phyloP scores from a whole-genome alignment of 2,329 filamentous ascomycete genomes.

The Fusarium nematophilum region DNA sequence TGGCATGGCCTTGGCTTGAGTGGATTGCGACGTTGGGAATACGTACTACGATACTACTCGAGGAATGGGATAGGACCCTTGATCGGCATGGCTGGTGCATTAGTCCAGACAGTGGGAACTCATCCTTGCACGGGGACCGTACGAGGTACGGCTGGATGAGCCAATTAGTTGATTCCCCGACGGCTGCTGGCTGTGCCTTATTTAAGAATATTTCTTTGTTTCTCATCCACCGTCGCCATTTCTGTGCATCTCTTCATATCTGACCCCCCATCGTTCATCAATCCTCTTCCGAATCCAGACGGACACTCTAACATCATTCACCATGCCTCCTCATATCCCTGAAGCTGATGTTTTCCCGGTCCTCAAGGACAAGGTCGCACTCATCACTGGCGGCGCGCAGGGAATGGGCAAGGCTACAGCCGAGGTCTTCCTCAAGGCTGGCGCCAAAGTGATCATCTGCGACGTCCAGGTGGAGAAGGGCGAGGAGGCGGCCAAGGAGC shows the following conservation, averaged over 20 bases:
- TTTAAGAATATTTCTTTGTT: too few relatives aligned
- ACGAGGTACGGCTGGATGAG: too few relatives aligned
- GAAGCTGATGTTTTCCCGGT: slow-evolving; percentile 27
- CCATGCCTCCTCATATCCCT: slow-evolving; percentile 25
- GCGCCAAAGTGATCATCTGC: slow-evolving; percentile 48
- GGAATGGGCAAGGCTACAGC: slow-evolving; percentile 49
- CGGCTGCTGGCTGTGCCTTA: too few relatives aligned
- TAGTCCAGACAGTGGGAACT: too few relatives aligned
- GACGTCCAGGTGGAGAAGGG: slow-evolving; percentile 42
- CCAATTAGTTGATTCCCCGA: too few relatives aligned
- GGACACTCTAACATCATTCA: not conserved
- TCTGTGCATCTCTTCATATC: not conserved
- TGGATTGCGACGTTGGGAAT: too few relatives aligned
- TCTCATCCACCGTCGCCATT: not conserved
- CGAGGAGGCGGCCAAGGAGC: slow-evolving; percentile 20
- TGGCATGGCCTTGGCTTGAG: too few relatives aligned
- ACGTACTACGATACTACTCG: too few relatives aligned
- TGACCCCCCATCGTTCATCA: not conserved
- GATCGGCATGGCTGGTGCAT: too few relatives aligned
- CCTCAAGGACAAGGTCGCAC: slow-evolving; percentile 43
- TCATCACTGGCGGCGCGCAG: slow-evolving; percentile 48
- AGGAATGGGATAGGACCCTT: too few relatives aligned
- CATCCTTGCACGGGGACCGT: too few relatives aligned
- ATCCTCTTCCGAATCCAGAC: not conserved
- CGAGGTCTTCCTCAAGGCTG: slow-evolving; percentile 45